phyloP scores from a whole-genome alignment of 2,329 filamentous ascomycete species.

The Rutstroemia sydowiana region DNA sequence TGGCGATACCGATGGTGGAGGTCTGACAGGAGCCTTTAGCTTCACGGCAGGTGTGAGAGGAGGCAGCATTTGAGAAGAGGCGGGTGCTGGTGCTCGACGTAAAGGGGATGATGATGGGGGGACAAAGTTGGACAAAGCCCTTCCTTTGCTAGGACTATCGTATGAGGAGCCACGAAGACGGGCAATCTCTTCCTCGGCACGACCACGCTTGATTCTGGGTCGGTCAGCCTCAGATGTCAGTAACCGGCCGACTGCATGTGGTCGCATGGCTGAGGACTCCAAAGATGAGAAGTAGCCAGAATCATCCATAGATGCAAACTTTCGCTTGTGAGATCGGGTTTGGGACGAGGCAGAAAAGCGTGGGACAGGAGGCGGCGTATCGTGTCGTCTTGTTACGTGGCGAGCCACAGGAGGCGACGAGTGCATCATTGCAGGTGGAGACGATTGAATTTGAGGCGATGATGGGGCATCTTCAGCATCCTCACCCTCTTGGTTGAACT shows the following conservation, averaged over 20 bases:
- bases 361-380: conserved; percentile 68
- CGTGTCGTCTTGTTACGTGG: conserved; percentile 48
- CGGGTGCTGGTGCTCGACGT: conserved; percentile 39
- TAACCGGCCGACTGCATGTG: conserved; percentile 54
- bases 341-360: conserved; percentile 57
- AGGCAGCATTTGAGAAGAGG: conserved; percentile 55
- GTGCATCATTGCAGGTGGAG: conserved; percentile 68
- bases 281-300: conserved; percentile 96
- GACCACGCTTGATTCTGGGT: conserved; percentile 76
- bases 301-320: conserved; percentile 75
- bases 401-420: conserved; percentile 82
- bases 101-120: conserved; percentile 63
- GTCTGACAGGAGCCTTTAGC: conserved; percentile 55
- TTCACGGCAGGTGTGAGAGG: conserved; percentile 81
- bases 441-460: conserved; percentile 50
- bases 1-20: conserved; percentile 71
- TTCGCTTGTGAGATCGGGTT: conserved; percentile 62
- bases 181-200: conserved; percentile 92
- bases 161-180: conserved; percentile 87
- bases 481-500: conserved; percentile 48
- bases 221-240: conserved; percentile 74
- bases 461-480: conserved; percentile 31
- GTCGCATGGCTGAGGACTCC: conserved; percentile 79
- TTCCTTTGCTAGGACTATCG: conserved; percentile 75
- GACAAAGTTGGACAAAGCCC: conserved; percentile 33